These are phyloP conservation scores for Hyaloscypha finlandica DNA, from an alignment of 495 filamentous ascomycete species.

Conservation along the genomic window DNA sequence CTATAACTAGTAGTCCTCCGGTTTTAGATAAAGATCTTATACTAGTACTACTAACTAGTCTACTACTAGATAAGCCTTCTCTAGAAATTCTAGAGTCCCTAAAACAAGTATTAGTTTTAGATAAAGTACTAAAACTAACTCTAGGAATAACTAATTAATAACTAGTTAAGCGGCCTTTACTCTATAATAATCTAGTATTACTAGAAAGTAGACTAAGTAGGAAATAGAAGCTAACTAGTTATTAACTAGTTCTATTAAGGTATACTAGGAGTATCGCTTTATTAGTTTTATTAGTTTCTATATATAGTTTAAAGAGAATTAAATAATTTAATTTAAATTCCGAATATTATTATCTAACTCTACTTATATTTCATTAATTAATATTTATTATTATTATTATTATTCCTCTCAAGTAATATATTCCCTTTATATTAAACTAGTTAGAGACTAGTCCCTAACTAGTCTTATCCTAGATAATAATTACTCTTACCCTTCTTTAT, in stretches of 20 bases:
- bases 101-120: conserved; percentile 1
- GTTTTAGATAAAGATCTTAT: neutral
- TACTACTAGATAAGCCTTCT: neutral
- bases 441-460: neutral
- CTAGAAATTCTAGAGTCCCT: neutral
- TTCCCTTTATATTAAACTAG: neutral
- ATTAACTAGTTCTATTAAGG: neutral
- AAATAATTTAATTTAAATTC: conserved; percentile 1
- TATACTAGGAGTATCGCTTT: neutral
- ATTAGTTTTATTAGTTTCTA: neutral
- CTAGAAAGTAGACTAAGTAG: neutral
- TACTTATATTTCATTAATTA: neutral
- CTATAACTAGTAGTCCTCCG: neutral
- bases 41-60: neutral
- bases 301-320: neutral
- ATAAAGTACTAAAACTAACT: neutral
- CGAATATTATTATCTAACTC: neutral
- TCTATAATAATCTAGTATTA: neutral
- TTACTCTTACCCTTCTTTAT: neutral
- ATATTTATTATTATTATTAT: conserved; percentile 3
- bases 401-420: neutral
- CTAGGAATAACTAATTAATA: neutral
- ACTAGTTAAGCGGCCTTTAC: neutral
- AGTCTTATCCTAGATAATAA: conserved; percentile 1
- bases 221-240: neutral